Percentiles rank a stretch among this genome's conserved stretches.
phyloP scores from a whole-genome alignment of 371 early-diverging fungal species.

The Sporodiniella umbellata region DNA sequence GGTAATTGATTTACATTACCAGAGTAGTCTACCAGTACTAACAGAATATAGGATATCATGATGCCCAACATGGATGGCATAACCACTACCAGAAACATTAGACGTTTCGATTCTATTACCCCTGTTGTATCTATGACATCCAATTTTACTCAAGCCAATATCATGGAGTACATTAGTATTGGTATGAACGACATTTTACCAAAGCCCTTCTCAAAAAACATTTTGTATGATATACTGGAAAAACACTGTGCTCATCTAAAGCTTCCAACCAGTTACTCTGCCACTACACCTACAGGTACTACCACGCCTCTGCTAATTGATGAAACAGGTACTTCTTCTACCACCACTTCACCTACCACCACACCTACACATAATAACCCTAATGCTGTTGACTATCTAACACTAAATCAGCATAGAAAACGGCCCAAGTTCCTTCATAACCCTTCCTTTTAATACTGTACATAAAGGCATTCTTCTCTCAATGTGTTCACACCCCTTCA shows the following conservation, averaged over 20 bases:
- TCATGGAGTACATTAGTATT: slow-evolving; percentile 65
- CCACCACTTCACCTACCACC: background rate
- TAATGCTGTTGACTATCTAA: background rate
- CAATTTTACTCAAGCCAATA: slow-evolving; percentile 64
- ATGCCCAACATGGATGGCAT: slow-evolving; percentile 80
- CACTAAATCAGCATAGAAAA: slow-evolving; percentile 1
- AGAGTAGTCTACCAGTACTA: background rate
- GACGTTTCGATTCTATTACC: slow-evolving; percentile 68
- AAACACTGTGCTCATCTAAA: slow-evolving; percentile 63
- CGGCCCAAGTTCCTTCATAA: background rate
- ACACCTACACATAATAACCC: background rate
- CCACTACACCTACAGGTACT: slow-evolving; percentile 9
- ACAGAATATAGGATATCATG: slow-evolving; percentile 59
- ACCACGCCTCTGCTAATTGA: background rate
- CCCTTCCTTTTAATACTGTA: background rate
- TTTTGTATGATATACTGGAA: slow-evolving; percentile 55
- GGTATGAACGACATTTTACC: slow-evolving; percentile 84
- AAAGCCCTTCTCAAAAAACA: slow-evolving; percentile 70
- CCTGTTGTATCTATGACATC: slow-evolving; percentile 85
- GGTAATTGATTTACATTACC: slow-evolving; percentile 42
- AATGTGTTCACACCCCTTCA: background rate
- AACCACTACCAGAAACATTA: slow-evolving; percentile 67
- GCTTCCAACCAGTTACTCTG: slow-evolving; percentile 14
- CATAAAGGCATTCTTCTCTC: slow-evolving; percentile 1
- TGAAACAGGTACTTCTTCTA: background rate